Percentiles rank a stretch among this genome's conserved stretches.
phyloP scores from a whole-genome alignment of 345 rosid genomes.

The Eucalyptus caleyi region DNA sequence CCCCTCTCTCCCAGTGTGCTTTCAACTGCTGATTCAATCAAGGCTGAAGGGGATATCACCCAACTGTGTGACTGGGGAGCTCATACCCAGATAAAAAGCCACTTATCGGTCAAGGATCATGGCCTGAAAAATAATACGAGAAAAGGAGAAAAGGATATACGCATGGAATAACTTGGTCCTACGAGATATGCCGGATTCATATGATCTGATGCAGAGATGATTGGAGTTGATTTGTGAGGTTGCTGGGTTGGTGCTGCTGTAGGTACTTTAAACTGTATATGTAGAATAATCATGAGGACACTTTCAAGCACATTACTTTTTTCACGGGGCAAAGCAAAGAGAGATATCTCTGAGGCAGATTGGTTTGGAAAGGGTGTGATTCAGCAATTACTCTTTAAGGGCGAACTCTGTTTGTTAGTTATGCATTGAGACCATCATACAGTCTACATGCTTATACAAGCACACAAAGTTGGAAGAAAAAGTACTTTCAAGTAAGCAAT shows the following conservation, averaged over 20 bases:
- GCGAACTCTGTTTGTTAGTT: background rate
- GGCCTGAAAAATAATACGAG: background rate
- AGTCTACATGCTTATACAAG: background rate
- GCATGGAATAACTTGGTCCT: background rate
- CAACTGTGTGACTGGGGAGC: background rate
- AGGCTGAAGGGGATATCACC: background rate
- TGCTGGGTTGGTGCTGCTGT: background rate
- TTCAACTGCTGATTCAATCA: background rate
- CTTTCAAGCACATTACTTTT: background rate
- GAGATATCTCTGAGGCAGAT: background rate
- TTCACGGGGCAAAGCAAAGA: background rate
- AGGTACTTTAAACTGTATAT: background rate
- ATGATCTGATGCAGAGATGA: background rate
- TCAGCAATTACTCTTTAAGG: background rate
- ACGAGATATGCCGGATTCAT: background rate
- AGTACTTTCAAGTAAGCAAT: background rate
- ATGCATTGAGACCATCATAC: background rate
- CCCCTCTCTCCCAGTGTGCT: background rate
- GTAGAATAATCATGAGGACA: background rate
- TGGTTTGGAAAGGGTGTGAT: background rate
- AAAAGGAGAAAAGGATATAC: background rate
- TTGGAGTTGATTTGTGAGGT: background rate
- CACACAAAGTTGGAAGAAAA: background rate
- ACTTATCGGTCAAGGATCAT: background rate
- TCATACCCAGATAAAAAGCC: background rate